Evolutionary conservation across 2,329 filamentous ascomycete genomes (phyloP).

Genomic region (Fusarium sp.): DNA sequence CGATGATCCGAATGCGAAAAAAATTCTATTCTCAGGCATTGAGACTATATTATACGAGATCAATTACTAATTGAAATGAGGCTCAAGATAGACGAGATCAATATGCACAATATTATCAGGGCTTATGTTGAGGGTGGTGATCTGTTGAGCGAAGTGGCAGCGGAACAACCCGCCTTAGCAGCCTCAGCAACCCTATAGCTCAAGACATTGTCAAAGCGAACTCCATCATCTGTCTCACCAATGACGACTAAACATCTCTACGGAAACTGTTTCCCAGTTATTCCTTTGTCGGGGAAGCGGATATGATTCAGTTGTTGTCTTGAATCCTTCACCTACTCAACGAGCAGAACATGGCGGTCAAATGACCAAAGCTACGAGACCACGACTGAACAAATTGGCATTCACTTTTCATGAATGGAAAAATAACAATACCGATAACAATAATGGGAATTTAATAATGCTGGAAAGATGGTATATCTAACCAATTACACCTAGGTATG

Average conservation of each 20-base stretch:
- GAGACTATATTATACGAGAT: neutral
- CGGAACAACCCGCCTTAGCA: neutral
- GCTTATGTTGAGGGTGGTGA: neutral
- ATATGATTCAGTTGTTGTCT: neutral
- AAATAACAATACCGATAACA: neutral
- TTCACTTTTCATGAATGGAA: neutral
- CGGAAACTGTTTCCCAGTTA: neutral
- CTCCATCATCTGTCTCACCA: neutral
- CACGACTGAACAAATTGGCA: neutral
- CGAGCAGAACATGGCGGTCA: neutral
- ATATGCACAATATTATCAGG: neutral
- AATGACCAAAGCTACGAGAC: neutral
- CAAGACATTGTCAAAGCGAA: neutral
- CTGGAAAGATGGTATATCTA: constrained; percentile 11
- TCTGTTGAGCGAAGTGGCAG: neutral
- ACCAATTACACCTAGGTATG: neutral
- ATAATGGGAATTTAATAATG: neutral
- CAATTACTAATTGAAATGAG: neutral
- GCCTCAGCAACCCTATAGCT: neutral
- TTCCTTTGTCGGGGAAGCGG: neutral
- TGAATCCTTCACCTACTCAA: neutral
- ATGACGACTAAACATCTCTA: neutral
- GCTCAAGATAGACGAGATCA: neutral
- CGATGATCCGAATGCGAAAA: neutral
- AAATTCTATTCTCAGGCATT: neutral